Percentiles rank a stretch among this genome's conserved stretches.
These are phyloP conservation scores for Ophiostoma tasmaniense DNA, from an alignment of 2,329 filamentous ascomycete species.

Conservation along the genomic window DNA sequence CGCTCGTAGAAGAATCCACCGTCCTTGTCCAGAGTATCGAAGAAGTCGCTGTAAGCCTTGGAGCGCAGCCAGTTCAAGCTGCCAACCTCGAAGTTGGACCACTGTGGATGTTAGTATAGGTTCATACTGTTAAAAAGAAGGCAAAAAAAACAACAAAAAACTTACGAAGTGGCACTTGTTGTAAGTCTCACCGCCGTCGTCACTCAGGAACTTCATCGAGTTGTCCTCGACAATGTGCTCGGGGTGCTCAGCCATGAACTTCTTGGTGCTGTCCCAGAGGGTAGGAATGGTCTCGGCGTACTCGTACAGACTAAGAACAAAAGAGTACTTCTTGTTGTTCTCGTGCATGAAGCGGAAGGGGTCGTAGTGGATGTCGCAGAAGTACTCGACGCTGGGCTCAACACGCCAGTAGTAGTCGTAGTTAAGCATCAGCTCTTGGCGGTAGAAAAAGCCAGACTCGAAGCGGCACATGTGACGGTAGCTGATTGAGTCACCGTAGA, in stretches of 20 bases:
- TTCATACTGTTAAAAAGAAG: too few species aligned
- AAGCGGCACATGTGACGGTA: constrained; percentile 99
- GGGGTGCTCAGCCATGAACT: constrained; percentile 83
- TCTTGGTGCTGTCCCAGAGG: constrained; percentile 90
- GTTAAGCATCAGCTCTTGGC: constrained; percentile 82
- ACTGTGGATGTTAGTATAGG: constrained; percentile 43
- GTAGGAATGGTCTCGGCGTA: constrained; percentile 95
- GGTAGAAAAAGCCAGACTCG: constrained; percentile 99
- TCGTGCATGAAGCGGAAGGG: constrained; percentile 96
- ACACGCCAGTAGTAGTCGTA: constrained; percentile 99
- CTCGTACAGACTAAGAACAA: constrained; percentile 90
- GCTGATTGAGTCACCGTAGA: constrained; percentile 93
- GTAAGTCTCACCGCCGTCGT: constrained; percentile 84
- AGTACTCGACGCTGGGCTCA: constrained; percentile 92
- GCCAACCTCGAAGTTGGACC: constrained; percentile 98
- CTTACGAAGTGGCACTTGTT: constrained; percentile 95
- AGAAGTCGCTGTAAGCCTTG: constrained; percentile 82
- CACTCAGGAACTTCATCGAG: constrained; percentile 82
- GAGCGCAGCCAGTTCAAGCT: constrained; percentile 90
- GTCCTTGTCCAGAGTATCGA: constrained; percentile 76
- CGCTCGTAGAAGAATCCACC: constrained; percentile 98
- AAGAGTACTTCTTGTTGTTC: constrained; percentile 96
- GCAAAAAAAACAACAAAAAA: constrained; percentile 20
- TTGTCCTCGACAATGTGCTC: constrained; percentile 81
- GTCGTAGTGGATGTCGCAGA: constrained; percentile 91